Evolutionary conservation across 768 basidiomycete species (phyloP).

Genomic region (Asterophora lycoperdoides): DNA sequence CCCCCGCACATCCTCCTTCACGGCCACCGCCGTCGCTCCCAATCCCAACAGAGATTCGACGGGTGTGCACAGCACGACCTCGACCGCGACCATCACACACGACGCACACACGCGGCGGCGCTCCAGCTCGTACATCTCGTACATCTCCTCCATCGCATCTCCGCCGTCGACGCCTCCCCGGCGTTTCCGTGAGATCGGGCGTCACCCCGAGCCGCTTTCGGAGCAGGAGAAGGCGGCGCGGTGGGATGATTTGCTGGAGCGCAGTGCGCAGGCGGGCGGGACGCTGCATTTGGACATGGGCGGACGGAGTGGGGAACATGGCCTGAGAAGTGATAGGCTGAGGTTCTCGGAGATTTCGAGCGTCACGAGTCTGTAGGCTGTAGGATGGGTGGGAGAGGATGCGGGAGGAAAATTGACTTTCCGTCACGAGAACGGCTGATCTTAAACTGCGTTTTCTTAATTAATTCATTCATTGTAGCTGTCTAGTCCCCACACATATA

Average conservation of each 20-base stretch:
- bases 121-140: conserved; percentile 22
- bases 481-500: too few relatives aligned
- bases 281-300: conserved; percentile 53
- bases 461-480: too few relatives aligned
- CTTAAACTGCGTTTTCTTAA: too few relatives aligned
- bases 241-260: conserved; percentile 66
- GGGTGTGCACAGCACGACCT: conserved; percentile 20
- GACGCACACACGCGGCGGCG: conserved; percentile 8
- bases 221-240: conserved; percentile 68
- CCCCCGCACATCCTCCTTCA: not conserved
- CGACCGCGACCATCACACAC: conserved; percentile 18
- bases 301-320: conserved; percentile 25
- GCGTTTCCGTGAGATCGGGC: conserved; percentile 49
- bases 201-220: conserved; percentile 38
- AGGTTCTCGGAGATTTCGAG: conserved; percentile 16
- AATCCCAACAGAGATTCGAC: conserved; percentile 20
- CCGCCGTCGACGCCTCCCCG: conserved; percentile 5
- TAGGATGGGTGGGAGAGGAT: too few relatives aligned
- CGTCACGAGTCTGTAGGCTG: not conserved
- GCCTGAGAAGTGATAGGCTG: conserved; percentile 15
- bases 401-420: too few relatives aligned
- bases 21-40: not conserved
- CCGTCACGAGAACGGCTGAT: too few relatives aligned
- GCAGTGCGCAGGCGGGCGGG: conserved; percentile 68
- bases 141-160: not conserved